These are phyloP conservation scores for Lichenothelia convexa DNA, from an alignment of 495 filamentous ascomycete genomes.

Conservation along the genomic window DNA sequence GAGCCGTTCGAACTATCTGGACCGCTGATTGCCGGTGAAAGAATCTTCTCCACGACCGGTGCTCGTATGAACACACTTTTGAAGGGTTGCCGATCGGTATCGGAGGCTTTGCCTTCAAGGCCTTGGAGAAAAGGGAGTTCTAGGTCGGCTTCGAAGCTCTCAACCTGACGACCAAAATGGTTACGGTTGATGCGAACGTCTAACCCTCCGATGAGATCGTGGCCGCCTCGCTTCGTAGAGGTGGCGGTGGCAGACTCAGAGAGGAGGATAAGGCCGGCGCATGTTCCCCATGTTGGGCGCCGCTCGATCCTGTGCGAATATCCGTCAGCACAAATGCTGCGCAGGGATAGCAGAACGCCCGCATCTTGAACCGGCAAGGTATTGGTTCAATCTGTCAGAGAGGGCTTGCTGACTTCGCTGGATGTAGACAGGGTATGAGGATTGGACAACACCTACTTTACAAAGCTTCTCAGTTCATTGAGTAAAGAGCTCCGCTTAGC, in stretches of 20 bases:
- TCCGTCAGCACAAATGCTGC: no score
- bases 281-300: slow-evolving; percentile 91
- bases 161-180: slow-evolving; percentile 83
- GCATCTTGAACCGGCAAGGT: no score
- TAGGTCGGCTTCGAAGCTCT: slow-evolving; percentile 73
- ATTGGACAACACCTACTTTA: slow-evolving; percentile 47
- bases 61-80: slow-evolving; percentile 84
- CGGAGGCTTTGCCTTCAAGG: not conserved
- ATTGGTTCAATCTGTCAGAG: no score
- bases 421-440: not conserved
- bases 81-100: slow-evolving; percentile 32
- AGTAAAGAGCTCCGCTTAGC: slow-evolving; percentile 62
- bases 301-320: slow-evolving; percentile 30
- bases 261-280: slow-evolving; percentile 83
- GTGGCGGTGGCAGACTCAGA: slow-evolving; percentile 74
- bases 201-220: slow-evolving; percentile 83
- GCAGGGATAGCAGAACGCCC: no score
- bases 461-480: slow-evolving; percentile 75
- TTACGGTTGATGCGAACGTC: slow-evolving; percentile 88
- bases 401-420: not conserved
- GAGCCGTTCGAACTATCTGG: slow-evolving; percentile 26
- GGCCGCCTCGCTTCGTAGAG: slow-evolving; percentile 65
- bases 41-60: slow-evolving; percentile 73
- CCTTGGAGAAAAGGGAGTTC: slow-evolving; percentile 49
- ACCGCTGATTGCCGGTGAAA: slow-evolving; percentile 39